Evolutionary conservation across 2,329 filamentous ascomycete species (phyloP), one percentile per base, ranked within the genome.

Genomic region (Talaromyces islandicus): DNA sequence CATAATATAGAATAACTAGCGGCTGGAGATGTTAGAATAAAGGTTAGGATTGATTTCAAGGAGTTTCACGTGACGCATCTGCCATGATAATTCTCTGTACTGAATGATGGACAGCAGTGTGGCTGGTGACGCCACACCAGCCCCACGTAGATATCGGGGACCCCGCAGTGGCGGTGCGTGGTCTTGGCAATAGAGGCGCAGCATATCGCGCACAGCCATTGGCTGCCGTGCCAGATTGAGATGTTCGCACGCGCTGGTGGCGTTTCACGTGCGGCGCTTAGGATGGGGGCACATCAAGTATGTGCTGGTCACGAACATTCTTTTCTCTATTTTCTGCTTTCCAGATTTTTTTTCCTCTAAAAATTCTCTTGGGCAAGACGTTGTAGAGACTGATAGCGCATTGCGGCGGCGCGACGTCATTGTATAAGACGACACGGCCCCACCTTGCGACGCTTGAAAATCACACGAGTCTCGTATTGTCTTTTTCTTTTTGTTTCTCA

Each of bases 351-450:
- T 29, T 29, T 52, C 12, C n/a, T 29, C n/a, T 29, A 3, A 29
- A 17, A n/a, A n/a, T 29, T 27, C 14, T 35, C 32, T 35, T 35
- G 32, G 30, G 32, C 1, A 14, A 14, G 6, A 29, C 48, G 19
- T 25, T 52, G 12, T 12, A 7, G 3, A 25, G n/a, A 50, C 25
- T n/a, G 48, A 52, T 10, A 52, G 17, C 25, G n/a, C 4, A 52
- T 9, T 52, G 48, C 25, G 12, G 48, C 48, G 43, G n/a, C 43
- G n/a, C 59, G 55, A 61, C 59, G 59, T 61, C 59, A 61, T 61
- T 58, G 43, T 50, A 58, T 58, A 54, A 38, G 35, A n/a, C 35
- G 25, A 35, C n/a, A 14, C 14, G 50, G 58, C 56, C 58, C 58
- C 58, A 60, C 58, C 51, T 29, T 21, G 24, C 12, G 27, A 52